These are phyloP conservation scores for Eucalyptus cladocalyx DNA, from an alignment of 345 rosid genomes.

Conservation along the genomic window DNA sequence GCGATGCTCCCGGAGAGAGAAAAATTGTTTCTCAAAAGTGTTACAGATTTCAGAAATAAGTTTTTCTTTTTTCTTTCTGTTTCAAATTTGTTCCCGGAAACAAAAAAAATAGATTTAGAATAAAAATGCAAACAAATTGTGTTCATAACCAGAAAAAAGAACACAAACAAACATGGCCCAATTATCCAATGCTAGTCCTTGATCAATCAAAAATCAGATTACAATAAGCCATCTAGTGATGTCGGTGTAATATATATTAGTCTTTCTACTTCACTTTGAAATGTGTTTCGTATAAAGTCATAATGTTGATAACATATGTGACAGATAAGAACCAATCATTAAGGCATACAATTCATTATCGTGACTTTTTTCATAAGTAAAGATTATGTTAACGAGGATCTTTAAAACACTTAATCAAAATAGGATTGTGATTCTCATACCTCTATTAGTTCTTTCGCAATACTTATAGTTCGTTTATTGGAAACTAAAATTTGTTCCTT, in stretches of 20 bases:
- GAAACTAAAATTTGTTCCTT: not conserved
- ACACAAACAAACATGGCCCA: no score
- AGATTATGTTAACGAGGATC: not conserved
- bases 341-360: not conserved
- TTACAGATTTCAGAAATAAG: rapidly evolving
- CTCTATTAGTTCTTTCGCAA: not conserved
- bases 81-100: rapidly evolving
- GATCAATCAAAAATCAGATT: not conserved
- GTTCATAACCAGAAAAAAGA: no score
- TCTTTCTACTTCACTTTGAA: not conserved
- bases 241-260: not conserved
- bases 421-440: not conserved
- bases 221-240: not conserved
- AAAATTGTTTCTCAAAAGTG: no score
- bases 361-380: not conserved
- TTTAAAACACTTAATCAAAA: not conserved
- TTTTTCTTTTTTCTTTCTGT: no score
- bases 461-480: not conserved
- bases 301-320: not conserved
- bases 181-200: not conserved
- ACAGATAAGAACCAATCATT: not conserved
- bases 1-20: no score
- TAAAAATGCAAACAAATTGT: no score
- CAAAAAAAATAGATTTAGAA: no score
- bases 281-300: not conserved